Evolutionary conservation across 495 filamentous ascomycete species (phyloP).

Genomic region (Podospora appendiculata): DNA sequence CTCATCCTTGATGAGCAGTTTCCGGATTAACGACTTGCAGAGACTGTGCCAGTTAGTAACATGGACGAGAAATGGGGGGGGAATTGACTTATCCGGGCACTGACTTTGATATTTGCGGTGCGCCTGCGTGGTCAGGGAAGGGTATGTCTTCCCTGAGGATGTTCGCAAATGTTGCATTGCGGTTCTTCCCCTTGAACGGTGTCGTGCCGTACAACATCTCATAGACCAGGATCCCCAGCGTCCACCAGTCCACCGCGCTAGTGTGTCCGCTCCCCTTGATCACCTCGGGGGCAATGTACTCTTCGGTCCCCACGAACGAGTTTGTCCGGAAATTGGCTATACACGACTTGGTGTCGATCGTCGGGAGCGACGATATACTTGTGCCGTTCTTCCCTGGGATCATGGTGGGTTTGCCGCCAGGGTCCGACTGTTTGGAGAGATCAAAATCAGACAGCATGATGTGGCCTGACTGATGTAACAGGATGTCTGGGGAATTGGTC

Average conservation of each 20-base stretch:
- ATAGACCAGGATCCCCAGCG: conserved; percentile 90
- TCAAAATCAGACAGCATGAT: conserved; percentile 99
- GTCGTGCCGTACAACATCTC: conserved; percentile 99
- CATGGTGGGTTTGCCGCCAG: conserved; percentile 94
- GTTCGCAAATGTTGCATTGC: conserved; percentile 96
- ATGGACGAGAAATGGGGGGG: neutral
- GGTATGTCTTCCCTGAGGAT: conserved; percentile 91
- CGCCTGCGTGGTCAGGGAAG: conserved; percentile 82
- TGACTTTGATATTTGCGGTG: conserved; percentile 85
- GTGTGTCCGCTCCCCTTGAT: conserved; percentile 98
- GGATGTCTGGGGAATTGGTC: conserved; percentile 59
- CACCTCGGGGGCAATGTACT: conserved; percentile 97
- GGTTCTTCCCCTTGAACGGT: conserved; percentile 98
- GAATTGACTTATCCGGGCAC: conserved; percentile 19
- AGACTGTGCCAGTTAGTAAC: conserved; percentile 43
- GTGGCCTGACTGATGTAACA: conserved; percentile 95
- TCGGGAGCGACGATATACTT: conserved; percentile 73
- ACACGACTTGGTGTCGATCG: conserved; percentile 96
- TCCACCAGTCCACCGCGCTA: conserved; percentile 99
- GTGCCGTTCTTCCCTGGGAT: conserved; percentile 80
- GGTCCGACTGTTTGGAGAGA: conserved; percentile 93
- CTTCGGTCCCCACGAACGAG: conserved; percentile 96
- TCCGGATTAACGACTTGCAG: conserved; percentile 94
- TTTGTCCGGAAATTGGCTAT: conserved; percentile 98
- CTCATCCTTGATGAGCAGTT: conserved; percentile 96